These are phyloP conservation scores for Amylocystis lapponica DNA, from an alignment of 768 basidiomycete genomes.

Conservation along the genomic window DNA sequence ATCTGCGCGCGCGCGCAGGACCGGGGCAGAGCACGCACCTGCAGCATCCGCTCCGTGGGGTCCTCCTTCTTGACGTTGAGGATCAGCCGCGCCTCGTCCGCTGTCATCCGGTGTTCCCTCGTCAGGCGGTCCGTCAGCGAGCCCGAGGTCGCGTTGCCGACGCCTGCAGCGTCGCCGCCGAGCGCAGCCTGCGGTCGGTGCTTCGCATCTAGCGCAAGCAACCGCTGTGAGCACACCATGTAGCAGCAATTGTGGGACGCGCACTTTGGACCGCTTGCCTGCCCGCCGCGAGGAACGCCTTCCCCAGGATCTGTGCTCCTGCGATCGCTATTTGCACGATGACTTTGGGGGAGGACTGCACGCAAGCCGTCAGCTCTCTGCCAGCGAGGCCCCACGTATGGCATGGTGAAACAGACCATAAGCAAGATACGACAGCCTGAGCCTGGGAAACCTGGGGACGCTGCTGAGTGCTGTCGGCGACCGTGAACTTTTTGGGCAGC, in stretches of 20 bases:
- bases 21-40: constrained; percentile 39
- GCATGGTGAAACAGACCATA: background rate
- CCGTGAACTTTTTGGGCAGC: too few relatives aligned
- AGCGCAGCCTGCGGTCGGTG: constrained; percentile 65
- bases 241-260: constrained; percentile 24
- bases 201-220: constrained; percentile 65
- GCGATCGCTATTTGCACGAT: constrained; percentile 76
- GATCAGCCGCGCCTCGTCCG: constrained; percentile 93
- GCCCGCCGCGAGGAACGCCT: constrained; percentile 86
- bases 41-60: constrained; percentile 57
- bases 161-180: constrained; percentile 66
- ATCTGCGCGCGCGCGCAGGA: background rate
- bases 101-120: constrained; percentile 83
- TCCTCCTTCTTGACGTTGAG: constrained; percentile 81
- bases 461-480: too few relatives aligned
- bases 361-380: too few relatives aligned
- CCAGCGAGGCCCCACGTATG: background rate
- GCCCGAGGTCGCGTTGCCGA: constrained; percentile 68
- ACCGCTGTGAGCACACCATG: background rate
- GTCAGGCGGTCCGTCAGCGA: constrained; percentile 78
- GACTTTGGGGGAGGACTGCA: constrained; percentile 72
- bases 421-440: too few relatives aligned
- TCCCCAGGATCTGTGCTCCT: constrained; percentile 80
- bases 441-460: too few relatives aligned
- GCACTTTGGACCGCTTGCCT: constrained; percentile 90